Evolutionary conservation across 2,329 filamentous ascomycete species (phyloP).

Genomic region (Pyricularia pennisetigena): DNA sequence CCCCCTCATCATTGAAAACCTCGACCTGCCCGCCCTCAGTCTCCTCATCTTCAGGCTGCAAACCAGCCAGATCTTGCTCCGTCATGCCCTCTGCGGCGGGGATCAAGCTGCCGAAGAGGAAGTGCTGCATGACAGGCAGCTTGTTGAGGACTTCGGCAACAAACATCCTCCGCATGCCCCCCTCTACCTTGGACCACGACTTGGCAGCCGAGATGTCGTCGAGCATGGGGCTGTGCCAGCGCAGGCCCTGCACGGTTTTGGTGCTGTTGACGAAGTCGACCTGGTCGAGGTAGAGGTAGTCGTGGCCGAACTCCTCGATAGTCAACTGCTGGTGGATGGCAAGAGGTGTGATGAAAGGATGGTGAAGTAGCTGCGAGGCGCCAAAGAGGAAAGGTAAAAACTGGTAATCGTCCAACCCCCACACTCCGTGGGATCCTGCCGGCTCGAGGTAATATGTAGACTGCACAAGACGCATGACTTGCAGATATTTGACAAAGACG

Average conservation of each 20-base stretch:
- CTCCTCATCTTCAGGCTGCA: slow-evolving; percentile 36
- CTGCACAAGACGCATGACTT: slow-evolving; percentile 80
- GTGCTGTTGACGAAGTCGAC: slow-evolving; percentile 91
- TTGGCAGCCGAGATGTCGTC: slow-evolving; percentile 92
- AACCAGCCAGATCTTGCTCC: slow-evolving; percentile 35
- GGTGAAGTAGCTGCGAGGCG: slow-evolving; percentile 77
- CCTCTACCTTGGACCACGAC: slow-evolving; percentile 86
- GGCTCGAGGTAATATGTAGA: slow-evolving; percentile 94
- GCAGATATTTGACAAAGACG: slow-evolving; percentile 75
- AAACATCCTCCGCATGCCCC: slow-evolving; percentile 96
- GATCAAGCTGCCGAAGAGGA: slow-evolving; percentile 81
- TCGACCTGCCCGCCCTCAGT: slow-evolving; percentile 47
- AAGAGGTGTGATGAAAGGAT: slow-evolving; percentile 68
- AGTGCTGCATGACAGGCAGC: slow-evolving; percentile 97
- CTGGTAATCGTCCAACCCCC: slow-evolving; percentile 96
- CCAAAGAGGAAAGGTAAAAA: slow-evolving; percentile 95
- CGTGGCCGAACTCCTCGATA: slow-evolving; percentile 73
- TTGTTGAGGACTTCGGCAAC: slow-evolving; percentile 86
- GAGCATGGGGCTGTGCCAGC: slow-evolving; percentile 97
- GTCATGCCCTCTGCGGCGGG: slow-evolving; percentile 78
- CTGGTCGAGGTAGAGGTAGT: slow-evolving; percentile 88
- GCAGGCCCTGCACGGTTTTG: slow-evolving; percentile 86
- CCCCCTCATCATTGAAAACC: slow-evolving; percentile 47
- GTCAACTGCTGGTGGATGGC: slow-evolving; percentile 82
- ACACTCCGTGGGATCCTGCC: slow-evolving; percentile 92